phyloP scores from a whole-genome alignment of 2,329 filamentous ascomycete species.

The Microdochium trichocladiopsis region DNA sequence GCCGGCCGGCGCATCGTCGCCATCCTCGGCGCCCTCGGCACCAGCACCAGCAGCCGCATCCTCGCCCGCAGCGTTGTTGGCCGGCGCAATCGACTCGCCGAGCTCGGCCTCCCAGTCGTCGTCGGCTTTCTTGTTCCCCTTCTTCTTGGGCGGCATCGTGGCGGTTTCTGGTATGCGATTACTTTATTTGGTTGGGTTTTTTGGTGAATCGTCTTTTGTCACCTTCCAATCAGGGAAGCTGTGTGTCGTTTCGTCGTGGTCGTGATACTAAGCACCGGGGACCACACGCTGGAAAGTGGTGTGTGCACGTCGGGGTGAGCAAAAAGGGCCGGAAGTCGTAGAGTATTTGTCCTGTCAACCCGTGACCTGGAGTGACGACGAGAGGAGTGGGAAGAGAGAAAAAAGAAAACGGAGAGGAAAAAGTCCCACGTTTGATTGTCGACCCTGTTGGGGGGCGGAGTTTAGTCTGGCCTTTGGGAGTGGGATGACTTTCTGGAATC shows the following conservation, averaged over 20 bases:
- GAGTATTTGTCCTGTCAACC: background rate
- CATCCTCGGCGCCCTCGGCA: conserved; percentile 44
- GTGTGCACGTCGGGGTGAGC: background rate
- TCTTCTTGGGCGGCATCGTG: conserved; percentile 91
- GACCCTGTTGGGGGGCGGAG: background rate
- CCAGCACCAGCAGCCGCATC: conserved; percentile 42
- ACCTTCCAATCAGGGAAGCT: background rate
- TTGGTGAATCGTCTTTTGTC: background rate
- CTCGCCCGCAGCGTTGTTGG: conserved; percentile 40
- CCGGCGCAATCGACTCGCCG: conserved; percentile 66
- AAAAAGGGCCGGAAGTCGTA: background rate
- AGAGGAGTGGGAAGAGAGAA: background rate
- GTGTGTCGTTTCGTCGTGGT: background rate
- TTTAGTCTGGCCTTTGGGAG: too few relatives aligned
- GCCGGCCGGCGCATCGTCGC: conserved; percentile 47
- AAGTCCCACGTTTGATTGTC: background rate
- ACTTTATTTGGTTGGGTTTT: conserved; percentile 1
- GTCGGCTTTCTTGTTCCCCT: conserved; percentile 73
- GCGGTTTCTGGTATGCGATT: too few relatives aligned
- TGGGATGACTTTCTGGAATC: background rate
- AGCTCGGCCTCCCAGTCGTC: conserved; percentile 95
- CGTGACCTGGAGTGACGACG: background rate
- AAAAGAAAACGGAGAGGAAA: background rate
- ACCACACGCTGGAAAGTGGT: background rate
- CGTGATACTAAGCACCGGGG: background rate